A percentile compares a stretch with the other conserved stretches of the same genome.
These are phyloP conservation scores for Trifolium subterraneum DNA, from an alignment of 306 rosid species.

Conservation along the genomic window DNA sequence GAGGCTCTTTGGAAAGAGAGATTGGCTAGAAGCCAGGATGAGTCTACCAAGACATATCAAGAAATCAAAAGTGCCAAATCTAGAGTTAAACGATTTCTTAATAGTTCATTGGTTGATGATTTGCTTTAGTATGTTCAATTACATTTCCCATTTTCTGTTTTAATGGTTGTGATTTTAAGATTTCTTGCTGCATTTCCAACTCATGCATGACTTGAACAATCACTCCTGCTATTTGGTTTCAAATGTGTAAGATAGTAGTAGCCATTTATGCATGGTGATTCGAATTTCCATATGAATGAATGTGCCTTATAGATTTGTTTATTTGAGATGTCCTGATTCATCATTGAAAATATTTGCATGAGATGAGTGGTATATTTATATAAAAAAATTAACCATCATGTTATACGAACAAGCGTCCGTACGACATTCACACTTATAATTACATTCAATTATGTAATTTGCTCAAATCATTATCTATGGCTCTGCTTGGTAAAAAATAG, in stretches of 20 bases:
- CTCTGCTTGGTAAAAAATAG: no score
- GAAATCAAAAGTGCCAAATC: neutral
- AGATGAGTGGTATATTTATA: no score
- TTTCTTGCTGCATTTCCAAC: neutral
- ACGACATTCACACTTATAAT: no score
- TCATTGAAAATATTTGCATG: no score
- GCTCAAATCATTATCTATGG: no score
- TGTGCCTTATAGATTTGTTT: no score
- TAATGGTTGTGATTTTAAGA: constrained; percentile 2
- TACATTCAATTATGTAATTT: no score
- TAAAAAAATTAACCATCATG: no score
- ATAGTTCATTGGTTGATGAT: constrained; percentile 18
- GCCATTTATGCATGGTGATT: no score
- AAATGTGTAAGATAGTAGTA: neutral
- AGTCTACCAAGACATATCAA: neutral
- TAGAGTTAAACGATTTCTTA: neutral
- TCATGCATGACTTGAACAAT: neutral
- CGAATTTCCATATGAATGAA: no score
- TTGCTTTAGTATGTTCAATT: constrained; percentile 25
- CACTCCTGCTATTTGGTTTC: neutral
- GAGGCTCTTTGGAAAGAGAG: constrained; percentile 6
- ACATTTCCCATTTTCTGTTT: neutral
- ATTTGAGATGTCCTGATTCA: no score
- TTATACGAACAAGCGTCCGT: no score
- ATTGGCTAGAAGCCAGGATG: constrained; percentile 3